Percentiles rank a stretch among this genome's conserved stretches.
Evolutionary conservation across 805 yeast species (phyloP).

Genomic region (Candida orba): DNA sequence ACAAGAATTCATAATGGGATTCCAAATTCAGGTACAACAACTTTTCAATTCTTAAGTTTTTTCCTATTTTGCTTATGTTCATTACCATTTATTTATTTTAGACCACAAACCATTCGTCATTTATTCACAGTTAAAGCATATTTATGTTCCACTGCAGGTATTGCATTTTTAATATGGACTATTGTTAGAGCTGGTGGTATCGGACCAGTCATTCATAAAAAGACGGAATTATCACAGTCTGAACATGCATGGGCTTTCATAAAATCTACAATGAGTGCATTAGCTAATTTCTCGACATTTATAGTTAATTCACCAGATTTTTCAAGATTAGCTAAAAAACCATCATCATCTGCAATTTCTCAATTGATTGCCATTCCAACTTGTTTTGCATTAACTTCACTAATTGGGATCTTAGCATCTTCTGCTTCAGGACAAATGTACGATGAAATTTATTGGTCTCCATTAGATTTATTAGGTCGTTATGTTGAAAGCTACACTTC

Average conservation of each 20-base stretch:
- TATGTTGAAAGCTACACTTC: constrained; percentile 30
- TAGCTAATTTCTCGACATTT: constrained; percentile 82
- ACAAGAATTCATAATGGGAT: constrained; percentile 58
- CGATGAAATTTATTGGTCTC: constrained; percentile 16
- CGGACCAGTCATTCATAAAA: constrained; percentile 60
- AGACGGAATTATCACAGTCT: constrained; percentile 43
- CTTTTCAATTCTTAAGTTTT: constrained; percentile 66
- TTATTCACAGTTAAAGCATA: constrained; percentile 77
- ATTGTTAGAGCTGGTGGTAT: constrained; percentile 72
- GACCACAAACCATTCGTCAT: constrained; percentile 80
- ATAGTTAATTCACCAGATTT: constrained; percentile 87
- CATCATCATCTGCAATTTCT: constrained; percentile 44
- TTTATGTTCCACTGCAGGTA: constrained; percentile 75
- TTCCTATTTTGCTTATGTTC: constrained; percentile 77
- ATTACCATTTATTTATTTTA: constrained; percentile 73
- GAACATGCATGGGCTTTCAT: constrained; percentile 79
- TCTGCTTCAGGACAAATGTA: constrained; percentile 54
- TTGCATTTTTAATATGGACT: constrained; percentile 80
- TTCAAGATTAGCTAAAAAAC: constrained; percentile 67
- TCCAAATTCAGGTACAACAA: constrained; percentile 51
- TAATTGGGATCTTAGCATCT: constrained; percentile 78
- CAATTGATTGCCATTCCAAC: constrained; percentile 65
- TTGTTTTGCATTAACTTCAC: constrained; percentile 71
- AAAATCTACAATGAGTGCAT: constrained; percentile 68
- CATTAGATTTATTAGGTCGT: constrained; percentile 30